Evolutionary conservation across 306 rosid species (phyloP).

Genomic region (Vicia faba): DNA sequence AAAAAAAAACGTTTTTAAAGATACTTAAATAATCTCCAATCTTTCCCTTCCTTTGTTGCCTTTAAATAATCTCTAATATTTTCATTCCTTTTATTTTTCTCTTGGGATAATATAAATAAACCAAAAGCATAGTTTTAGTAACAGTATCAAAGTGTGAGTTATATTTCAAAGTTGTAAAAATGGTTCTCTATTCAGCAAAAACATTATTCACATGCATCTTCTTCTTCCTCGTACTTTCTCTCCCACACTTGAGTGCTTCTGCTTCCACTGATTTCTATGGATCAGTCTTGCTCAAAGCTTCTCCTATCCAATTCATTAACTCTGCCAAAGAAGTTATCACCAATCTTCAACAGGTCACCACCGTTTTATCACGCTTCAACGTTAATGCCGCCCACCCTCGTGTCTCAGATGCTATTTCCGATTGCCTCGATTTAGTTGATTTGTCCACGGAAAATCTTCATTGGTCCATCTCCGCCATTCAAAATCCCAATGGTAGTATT

Average conservation of each 20-base stretch:
- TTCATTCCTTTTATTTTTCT: no score
- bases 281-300: constrained; percentile 45
- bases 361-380: constrained; percentile 52
- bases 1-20: no score
- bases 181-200: constrained; percentile 38
- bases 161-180: not conserved
- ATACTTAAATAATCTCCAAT: no score
- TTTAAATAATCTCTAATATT: no score
- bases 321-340: constrained; percentile 42
- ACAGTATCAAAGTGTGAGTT: no score
- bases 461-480: constrained; percentile 61
- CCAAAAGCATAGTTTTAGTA: no score
- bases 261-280: not conserved
- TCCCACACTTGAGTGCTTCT: constrained; percentile 26
- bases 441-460: constrained; percentile 51
- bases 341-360: constrained; percentile 35
- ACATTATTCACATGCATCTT: not conserved
- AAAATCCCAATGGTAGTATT: constrained; percentile 47
- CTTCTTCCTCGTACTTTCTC: constrained; percentile 20
- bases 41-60: no score
- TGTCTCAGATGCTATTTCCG: constrained; percentile 59
- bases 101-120: no score
- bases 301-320: constrained; percentile 44
- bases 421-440: constrained; percentile 71
- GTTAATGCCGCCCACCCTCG: constrained; percentile 40